A percentile compares a stretch with the other conserved stretches of the same genome.
These are phyloP conservation scores for Hanseniaspora valbyensis DNA, from an alignment of 805 yeast species.

Conservation along the genomic window DNA sequence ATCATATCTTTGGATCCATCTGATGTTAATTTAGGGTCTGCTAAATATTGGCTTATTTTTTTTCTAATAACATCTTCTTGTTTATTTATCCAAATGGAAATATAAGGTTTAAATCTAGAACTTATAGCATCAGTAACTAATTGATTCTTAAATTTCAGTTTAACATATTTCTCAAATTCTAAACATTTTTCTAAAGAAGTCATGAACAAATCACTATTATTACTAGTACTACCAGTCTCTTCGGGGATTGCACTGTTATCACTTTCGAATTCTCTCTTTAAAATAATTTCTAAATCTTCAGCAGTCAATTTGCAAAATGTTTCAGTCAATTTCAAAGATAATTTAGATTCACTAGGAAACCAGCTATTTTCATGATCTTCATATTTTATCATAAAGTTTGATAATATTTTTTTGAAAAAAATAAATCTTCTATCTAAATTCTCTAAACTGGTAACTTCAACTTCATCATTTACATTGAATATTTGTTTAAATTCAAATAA, in stretches of 20 bases:
- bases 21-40: slow-evolving; percentile 41
- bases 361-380: slow-evolving; percentile 24
- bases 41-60: slow-evolving; percentile 54
- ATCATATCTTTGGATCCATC: slow-evolving; percentile 51
- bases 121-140: slow-evolving; percentile 35
- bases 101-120: slow-evolving; percentile 70
- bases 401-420: slow-evolving; percentile 63
- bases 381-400: slow-evolving; percentile 44
- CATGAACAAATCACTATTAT: slow-evolving; percentile 33
- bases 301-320: slow-evolving; percentile 59
- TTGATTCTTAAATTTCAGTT: slow-evolving; percentile 46
- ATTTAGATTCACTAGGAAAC: slow-evolving; percentile 67
- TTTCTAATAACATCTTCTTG: slow-evolving; percentile 57
- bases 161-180: slow-evolving; percentile 70
- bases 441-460: slow-evolving; percentile 87
- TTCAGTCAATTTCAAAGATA: slow-evolving; percentile 48
- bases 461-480: slow-evolving; percentile 53
- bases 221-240: not conserved
- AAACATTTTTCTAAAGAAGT: slow-evolving; percentile 62
- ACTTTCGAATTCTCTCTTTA: slow-evolving; percentile 33
- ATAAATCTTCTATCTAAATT: slow-evolving; percentile 72
- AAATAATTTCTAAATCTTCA: slow-evolving; percentile 49
- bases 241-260: slow-evolving; percentile 29
- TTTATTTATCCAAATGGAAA: slow-evolving; percentile 74
- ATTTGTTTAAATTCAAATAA: slow-evolving; percentile 65